phyloP scores from a whole-genome alignment of 768 basidiomycete species.

The Terana coerulea region DNA sequence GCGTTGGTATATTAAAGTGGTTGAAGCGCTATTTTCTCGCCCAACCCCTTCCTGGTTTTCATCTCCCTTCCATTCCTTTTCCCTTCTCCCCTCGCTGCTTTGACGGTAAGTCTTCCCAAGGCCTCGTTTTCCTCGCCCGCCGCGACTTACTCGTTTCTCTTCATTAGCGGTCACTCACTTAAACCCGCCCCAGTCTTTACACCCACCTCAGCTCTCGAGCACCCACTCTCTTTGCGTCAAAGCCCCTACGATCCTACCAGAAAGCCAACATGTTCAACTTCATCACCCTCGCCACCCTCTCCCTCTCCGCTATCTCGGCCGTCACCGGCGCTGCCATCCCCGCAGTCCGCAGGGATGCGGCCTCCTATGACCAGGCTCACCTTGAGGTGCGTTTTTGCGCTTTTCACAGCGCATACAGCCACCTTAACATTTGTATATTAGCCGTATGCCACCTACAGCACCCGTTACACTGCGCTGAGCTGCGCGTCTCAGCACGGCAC shows the following conservation, averaged over 20 bases:
- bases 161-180: slow-evolving; percentile 26
- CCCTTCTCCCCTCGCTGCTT: slow-evolving; percentile 18
- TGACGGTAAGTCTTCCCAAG: slow-evolving; percentile 16
- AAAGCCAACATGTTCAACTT: slow-evolving; percentile 27
- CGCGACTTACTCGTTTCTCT: too few species aligned
- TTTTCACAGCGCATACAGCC: not conserved
- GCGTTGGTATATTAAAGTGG: slow-evolving; percentile 10
- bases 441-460: slow-evolving; percentile 55
- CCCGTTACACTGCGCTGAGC: slow-evolving; percentile 55
- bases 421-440: slow-evolving; percentile 21
- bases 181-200: slow-evolving; percentile 14
- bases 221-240: slow-evolving; percentile 22
- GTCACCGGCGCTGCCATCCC: slow-evolving; percentile 36
- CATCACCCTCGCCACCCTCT: slow-evolving; percentile 38
- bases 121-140: not conserved
- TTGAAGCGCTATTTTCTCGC: slow-evolving; percentile 1
- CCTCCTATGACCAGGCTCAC: slow-evolving; percentile 27
- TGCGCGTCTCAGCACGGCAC: slow-evolving; percentile 37
- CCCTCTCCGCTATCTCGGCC: slow-evolving; percentile 38
- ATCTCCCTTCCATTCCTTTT: slow-evolving; percentile 19
- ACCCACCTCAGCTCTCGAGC: slow-evolving; percentile 13
- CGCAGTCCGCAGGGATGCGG: slow-evolving; percentile 41
- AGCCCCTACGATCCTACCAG: slow-evolving; percentile 8
- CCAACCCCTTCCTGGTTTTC: slow-evolving; percentile 20
- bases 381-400: slow-evolving; percentile 42